Evolutionary conservation across 768 basidiomycete species (phyloP).

Genomic region (Scleroderma citrinum): DNA sequence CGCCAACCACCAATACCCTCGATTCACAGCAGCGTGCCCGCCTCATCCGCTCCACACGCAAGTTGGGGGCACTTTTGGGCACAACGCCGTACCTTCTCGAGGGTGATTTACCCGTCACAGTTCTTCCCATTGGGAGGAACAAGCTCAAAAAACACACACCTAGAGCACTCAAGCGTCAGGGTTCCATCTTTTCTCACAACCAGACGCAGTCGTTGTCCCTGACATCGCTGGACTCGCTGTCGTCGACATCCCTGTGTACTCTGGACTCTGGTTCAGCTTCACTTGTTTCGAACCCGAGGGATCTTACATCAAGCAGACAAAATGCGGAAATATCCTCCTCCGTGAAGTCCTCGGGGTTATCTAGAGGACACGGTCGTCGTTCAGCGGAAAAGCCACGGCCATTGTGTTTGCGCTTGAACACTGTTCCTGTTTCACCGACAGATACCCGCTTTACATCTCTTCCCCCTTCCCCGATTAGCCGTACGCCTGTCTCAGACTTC

Average conservation of each 20-base stretch:
- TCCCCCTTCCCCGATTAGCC: conserved; percentile 10
- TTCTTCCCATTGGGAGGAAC: conserved; percentile 17
- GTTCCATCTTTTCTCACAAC: conserved; percentile 25
- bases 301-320: not conserved
- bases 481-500: conserved; percentile 1
- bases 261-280: conserved; percentile 14
- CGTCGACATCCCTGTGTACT: conserved; percentile 5
- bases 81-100: conserved; percentile 33
- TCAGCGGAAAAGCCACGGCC: conserved; percentile 12
- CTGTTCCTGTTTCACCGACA: conserved; percentile 7
- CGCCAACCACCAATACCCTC: conserved; percentile 32
- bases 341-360: conserved; percentile 16
- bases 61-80: conserved; percentile 31
- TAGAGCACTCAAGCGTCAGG: conserved; percentile 25
- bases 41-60: conserved; percentile 34
- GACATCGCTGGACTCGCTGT: conserved; percentile 12
- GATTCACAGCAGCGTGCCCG: conserved; percentile 27
- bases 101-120: conserved; percentile 11
- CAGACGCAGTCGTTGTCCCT: conserved; percentile 17
- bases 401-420: conserved; percentile 20
- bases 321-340: conserved; percentile 6
- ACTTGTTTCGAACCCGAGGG: conserved; percentile 9
- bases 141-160: conserved; percentile 6
- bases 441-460: conserved; percentile 5
- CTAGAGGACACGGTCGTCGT: conserved; percentile 7